Percentiles rank a stretch among this genome's conserved stretches.
Conservation (phyloP, 2,329 filamentous ascomycete species). For the Ilyonectria destructans region DNA sequence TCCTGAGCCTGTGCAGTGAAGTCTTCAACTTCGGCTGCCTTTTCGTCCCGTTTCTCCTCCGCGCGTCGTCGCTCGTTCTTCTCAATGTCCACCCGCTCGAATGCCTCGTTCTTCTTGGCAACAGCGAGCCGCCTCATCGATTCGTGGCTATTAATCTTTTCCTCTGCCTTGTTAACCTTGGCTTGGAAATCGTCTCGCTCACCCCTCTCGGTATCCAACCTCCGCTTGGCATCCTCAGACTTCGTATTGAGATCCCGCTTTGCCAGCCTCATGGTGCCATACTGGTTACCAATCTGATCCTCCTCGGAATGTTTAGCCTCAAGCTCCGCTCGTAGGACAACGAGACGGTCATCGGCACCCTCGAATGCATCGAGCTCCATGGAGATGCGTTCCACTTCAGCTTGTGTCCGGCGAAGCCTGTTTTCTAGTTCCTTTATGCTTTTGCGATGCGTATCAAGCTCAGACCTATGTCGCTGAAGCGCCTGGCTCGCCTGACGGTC, state of each 20-base stretch:
- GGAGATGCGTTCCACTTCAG: slow-evolving; percentile 65
- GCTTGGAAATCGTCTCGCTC: slow-evolving; percentile 60
- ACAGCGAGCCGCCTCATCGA: slow-evolving; percentile 70
- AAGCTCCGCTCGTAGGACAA: slow-evolving; percentile 72
- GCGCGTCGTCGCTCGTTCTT: slow-evolving; percentile 63
- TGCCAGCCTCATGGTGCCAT: slow-evolving; percentile 65
- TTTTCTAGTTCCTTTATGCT: slow-evolving; percentile 63
- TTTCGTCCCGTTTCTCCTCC: slow-evolving; percentile 64
- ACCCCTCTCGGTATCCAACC: slow-evolving; percentile 52
- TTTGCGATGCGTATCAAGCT: slow-evolving; percentile 61
- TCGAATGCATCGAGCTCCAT: slow-evolving; percentile 78
- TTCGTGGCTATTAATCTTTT: slow-evolving; percentile 66
- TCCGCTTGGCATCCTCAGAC: slow-evolving; percentile 59
- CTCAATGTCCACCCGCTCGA: slow-evolving; percentile 66
- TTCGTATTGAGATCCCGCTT: slow-evolving; percentile 65
- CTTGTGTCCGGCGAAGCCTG: slow-evolving; percentile 73
- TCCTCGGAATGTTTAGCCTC: slow-evolving; percentile 66
- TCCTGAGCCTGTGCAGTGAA: slow-evolving; percentile 70
- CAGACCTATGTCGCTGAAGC: slow-evolving; percentile 64
- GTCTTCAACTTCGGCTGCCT: slow-evolving; percentile 65
- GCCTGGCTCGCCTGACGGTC: slow-evolving; percentile 64
- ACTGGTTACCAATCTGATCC: slow-evolving; percentile 69
- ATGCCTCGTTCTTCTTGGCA: slow-evolving; percentile 74
- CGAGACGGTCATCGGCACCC: slow-evolving; percentile 78
- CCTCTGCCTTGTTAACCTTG: slow-evolving; percentile 70